Base-by-base conservation (phyloP, 164 flowering plant species). In the Sextonia rubra region DNA sequence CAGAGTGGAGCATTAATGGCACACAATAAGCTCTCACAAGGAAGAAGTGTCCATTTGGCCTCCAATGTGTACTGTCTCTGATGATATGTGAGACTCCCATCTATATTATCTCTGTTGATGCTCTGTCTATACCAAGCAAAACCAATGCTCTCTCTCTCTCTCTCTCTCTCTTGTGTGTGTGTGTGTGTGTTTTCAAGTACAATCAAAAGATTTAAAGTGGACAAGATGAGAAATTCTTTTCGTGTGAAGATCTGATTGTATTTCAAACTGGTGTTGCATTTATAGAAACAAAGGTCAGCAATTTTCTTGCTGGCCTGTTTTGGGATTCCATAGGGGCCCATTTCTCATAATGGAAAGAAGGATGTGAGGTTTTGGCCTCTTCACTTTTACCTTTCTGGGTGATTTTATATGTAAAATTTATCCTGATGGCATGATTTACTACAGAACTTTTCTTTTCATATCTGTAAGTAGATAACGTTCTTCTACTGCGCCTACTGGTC, bases 41-140 rank as follows among this genome's bases (percentile, higher is more conserved):
- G 20, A 74, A 80, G 66, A 75, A 72, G 76, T 67, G 69, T 71
- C 80, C 82, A 74, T 74, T 78, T 80, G 80, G 77, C 69, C 80
- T 75, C 76, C 74, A 74, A 30, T 18, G 64, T 66, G 30, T 73
- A 63, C 68, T 71, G 20, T 74, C 78, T 74, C 78, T 77, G 76
- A 44, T 77, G 76, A 75, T 75, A 69, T 77, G 44, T 32, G 44
- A 32, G 72, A 67, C 80, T 75, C 76, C 74, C 77, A 30, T 18
- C 55, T 62, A 47, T 74, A 63, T 71, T 71, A 20, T 74, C 78
- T 71, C 78, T 75, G 76, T 63, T 77, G 76, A 75, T 75, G 74
- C 74, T 77, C 64, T 74, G 74, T 63, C 74, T 74, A 70, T 77
- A 77, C 74, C 74, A 72, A 71, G 64, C 78, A 72, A 62, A 68